Conservation (phyloP, 2,329 filamentous ascomycete genomes). For the Lojkania enalia region DNA sequence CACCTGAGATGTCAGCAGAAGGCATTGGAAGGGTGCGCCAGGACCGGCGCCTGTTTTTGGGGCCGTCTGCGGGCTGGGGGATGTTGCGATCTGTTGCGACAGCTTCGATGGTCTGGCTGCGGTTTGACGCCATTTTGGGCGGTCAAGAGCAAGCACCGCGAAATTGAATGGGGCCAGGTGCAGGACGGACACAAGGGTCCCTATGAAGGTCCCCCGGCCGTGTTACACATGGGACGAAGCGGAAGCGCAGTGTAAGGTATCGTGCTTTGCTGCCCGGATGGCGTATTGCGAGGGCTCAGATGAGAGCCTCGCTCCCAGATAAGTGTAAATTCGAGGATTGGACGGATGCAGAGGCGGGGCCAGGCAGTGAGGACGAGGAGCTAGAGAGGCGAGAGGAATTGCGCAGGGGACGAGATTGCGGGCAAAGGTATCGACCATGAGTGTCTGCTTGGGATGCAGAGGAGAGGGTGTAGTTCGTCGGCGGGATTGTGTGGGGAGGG, state of each 20-base stretch:
- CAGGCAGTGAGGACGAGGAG: neutral
- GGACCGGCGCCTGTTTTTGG: slow-evolving; percentile 32
- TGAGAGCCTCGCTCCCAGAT: neutral
- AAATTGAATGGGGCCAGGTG: neutral
- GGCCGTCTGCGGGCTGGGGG: slow-evolving; percentile 15
- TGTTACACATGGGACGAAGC: slow-evolving; percentile 3
- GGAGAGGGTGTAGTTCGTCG: neutral
- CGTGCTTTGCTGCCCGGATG: slow-evolving; percentile 8
- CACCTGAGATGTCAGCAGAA: slow-evolving; percentile 5
- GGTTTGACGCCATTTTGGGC: slow-evolving; percentile 33
- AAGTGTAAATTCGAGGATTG: neutral
- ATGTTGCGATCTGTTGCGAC: slow-evolving; percentile 30
- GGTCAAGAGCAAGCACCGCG: neutral
- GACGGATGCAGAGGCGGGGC: neutral
- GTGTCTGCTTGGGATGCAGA: too few relatives aligned
- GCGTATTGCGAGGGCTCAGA: slow-evolving; percentile 10
- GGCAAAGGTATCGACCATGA: neutral
- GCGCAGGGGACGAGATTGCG: neutral
- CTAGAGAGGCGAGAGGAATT: too few relatives aligned
- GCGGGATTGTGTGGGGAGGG: neutral
- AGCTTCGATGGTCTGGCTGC: slow-evolving; percentile 25
- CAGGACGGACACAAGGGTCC: slow-evolving; percentile 14
- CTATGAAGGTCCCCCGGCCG: slow-evolving; percentile 19
- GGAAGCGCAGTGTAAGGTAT: slow-evolving; percentile 6
- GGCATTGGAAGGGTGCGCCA: slow-evolving; percentile 31